Evolutionary conservation across 495 filamentous ascomycete genomes (phyloP).

Genomic region (Penicillium crystallinum): DNA sequence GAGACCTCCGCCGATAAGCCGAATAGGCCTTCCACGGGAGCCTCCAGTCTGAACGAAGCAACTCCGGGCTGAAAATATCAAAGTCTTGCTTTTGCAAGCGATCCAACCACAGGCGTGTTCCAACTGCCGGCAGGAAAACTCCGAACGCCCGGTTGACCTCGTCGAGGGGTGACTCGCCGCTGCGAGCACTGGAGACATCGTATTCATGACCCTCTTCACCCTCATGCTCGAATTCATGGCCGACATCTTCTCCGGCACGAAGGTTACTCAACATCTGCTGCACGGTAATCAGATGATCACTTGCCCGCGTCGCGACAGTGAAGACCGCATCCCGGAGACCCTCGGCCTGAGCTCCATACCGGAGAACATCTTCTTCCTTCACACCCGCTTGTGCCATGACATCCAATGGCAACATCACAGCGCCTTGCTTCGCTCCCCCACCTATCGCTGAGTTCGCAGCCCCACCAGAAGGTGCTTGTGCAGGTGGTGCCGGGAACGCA

Average conservation of each 20-base stretch:
- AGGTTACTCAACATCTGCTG: constrained; percentile 84
- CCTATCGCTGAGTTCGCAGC: constrained; percentile 11
- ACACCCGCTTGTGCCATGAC: constrained; percentile 77
- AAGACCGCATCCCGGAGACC: constrained; percentile 89
- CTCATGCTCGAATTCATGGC: constrained; percentile 82
- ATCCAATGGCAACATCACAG: constrained; percentile 77
- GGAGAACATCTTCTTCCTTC: constrained; percentile 82
- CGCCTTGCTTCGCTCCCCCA: constrained; percentile 50
- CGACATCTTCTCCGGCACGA: constrained; percentile 62
- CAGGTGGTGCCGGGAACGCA: constrained; percentile 66
- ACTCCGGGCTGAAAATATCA: constrained; percentile 64
- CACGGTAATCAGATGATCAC: constrained; percentile 91
- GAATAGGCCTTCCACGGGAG: constrained; percentile 82
- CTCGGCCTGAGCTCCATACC: constrained; percentile 67
- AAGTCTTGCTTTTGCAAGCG: constrained; percentile 75
- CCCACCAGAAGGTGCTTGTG: constrained; percentile 44
- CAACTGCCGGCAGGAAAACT: constrained; percentile 72
- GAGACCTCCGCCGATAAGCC: constrained; percentile 55
- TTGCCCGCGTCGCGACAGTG: constrained; percentile 82
- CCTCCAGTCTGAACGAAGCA: constrained; percentile 72
- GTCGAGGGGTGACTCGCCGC: constrained; percentile 38
- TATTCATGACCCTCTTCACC: constrained; percentile 73
- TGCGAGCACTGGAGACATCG: constrained; percentile 22
- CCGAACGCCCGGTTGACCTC: constrained; percentile 68
- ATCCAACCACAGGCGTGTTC: constrained; percentile 72